phyloP scores from a whole-genome alignment of 2,329 filamentous ascomycete species.

The Zymoseptoria pseudotritici region DNA sequence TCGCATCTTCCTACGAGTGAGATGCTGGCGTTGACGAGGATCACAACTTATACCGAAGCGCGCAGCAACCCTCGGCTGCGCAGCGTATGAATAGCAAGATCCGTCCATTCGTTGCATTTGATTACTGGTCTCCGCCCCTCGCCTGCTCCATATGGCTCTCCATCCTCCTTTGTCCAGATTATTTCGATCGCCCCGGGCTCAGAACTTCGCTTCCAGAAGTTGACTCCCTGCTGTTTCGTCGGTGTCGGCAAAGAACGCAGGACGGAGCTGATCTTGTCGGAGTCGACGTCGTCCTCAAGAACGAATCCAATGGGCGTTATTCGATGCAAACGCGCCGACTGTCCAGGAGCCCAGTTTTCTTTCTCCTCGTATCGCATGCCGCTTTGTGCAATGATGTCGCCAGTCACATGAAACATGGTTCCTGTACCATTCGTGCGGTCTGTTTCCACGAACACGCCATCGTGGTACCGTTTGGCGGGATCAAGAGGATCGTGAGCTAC shows the following conservation, averaged over 20 bases:
- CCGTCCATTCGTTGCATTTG: not conserved
- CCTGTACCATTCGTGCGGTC: not conserved
- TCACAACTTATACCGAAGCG: not conserved
- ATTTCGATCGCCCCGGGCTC: not conserved
- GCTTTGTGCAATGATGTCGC: slow-evolving; percentile 2
- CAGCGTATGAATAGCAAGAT: not conserved
- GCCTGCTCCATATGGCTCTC: not conserved
- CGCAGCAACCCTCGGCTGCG: not conserved
- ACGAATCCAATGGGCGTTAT: not conserved
- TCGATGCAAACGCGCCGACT: not conserved
- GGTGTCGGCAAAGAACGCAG: not conserved
- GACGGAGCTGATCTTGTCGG: not conserved
- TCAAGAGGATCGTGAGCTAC: slow-evolving; percentile 4
- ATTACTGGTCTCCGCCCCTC: not conserved
- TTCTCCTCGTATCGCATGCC: slow-evolving; percentile 3
- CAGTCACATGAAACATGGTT: slow-evolving; percentile 2
- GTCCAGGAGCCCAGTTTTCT: not conserved
- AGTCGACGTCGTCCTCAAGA: not conserved
- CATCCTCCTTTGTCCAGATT: not conserved
- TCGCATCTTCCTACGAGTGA: too few relatives aligned
- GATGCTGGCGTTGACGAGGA: not conserved
- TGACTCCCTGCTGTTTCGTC: not conserved
- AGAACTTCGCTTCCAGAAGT: not conserved
- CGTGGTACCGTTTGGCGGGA: slow-evolving; percentile 4
- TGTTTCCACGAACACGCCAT: slow-evolving; percentile 1